Base-by-base conservation (phyloP, 768 basidiomycete genomes). In the Trichaptum fuscoviolaceum region DNA sequence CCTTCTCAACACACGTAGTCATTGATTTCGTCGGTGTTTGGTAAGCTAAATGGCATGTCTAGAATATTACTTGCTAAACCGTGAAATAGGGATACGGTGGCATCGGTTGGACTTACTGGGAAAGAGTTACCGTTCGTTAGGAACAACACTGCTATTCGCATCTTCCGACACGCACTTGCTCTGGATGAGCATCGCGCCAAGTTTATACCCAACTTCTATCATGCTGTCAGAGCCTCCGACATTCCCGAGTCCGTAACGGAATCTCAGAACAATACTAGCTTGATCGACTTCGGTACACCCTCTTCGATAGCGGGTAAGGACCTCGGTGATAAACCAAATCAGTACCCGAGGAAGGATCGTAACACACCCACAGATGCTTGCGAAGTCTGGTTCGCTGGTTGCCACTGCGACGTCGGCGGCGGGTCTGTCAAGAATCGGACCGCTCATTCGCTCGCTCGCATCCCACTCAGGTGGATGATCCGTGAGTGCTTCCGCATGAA, bases 401-500 rank as follows among this genome's bases (percentile, higher is more conserved):
- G 70, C 42, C 78, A 78, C 63, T 70, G 69, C 58, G 75, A 76
- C 64, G 76, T 78, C 35, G 78, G 78, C 24, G n/a, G n/a, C n/a
- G n/a, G n/a, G n/a, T n/a, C n/a, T n/a, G n/a, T n/a, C n/a, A n/a
- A n/a, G n/a, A n/a, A n/a, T n/a, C n/a, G n/a, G n/a, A n/a, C n/a
- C n/a, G n/a, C n/a, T n/a, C n/a, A n/a, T n/a, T n/a, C n/a, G n/a
- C n/a, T n/a, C n/a, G n/a, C n/a, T n/a, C n/a, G n/a, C n/a, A n/a
- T n/a, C n/a, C n/a, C n/a, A n/a, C 71, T 79, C 7, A 69, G 75
- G 2, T 79, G 78, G 77, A 77, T 79, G 75, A 63, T 79, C 57
- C 76, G 77, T 62, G 73, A 79, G 66, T 73, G 73, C 63, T 72
- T 75, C 66, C 62, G 63, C 18, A 57, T 67, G 35, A 65, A 74